phyloP scores from a whole-genome alignment of 495 filamentous ascomycete species.

The Chaetomium cochliodes region DNA sequence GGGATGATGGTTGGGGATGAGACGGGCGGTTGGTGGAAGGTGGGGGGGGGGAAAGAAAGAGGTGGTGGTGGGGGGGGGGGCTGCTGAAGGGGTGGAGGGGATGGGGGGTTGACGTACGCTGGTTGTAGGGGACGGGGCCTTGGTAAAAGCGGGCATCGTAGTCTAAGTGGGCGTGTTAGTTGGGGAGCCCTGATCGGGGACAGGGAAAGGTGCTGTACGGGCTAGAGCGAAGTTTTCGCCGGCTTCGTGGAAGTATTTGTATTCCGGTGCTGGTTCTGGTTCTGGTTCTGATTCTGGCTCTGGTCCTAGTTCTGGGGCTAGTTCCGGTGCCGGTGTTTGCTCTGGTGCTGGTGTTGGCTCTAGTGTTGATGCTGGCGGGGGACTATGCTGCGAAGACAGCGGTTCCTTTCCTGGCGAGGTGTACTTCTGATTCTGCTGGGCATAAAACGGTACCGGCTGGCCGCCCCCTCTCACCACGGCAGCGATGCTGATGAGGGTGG shows the following conservation, averaged over 20 bases:
- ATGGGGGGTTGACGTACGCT: constrained; percentile 31
- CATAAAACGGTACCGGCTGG: not conserved
- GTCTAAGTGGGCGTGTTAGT: constrained; percentile 34
- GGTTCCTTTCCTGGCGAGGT: not conserved
- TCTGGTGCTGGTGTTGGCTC: not conserved
- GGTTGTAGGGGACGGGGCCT: constrained; percentile 58
- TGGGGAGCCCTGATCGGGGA: not conserved
- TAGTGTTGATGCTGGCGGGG: not conserved
- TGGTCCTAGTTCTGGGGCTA: no score
- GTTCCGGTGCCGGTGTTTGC: constrained; percentile 22
- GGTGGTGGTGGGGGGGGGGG: no score
- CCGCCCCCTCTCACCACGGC: constrained; percentile 2
- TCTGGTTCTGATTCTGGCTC: not conserved
- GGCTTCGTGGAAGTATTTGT: constrained; percentile 57
- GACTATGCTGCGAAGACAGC: not conserved
- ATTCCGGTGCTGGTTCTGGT: constrained; percentile 18
- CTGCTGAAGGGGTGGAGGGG: no score
- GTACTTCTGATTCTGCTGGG: not conserved
- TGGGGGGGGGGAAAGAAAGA: no score
- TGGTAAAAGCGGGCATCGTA: constrained; percentile 72
- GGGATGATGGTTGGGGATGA: no score
- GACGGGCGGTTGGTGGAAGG: no score
- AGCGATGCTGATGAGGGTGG: constrained; percentile 9
- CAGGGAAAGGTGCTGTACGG: constrained; percentile 28
- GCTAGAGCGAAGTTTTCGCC: constrained; percentile 56